Base-by-base conservation (phyloP, 306 rosid species). In the Acacia melanoxylon region DNA sequence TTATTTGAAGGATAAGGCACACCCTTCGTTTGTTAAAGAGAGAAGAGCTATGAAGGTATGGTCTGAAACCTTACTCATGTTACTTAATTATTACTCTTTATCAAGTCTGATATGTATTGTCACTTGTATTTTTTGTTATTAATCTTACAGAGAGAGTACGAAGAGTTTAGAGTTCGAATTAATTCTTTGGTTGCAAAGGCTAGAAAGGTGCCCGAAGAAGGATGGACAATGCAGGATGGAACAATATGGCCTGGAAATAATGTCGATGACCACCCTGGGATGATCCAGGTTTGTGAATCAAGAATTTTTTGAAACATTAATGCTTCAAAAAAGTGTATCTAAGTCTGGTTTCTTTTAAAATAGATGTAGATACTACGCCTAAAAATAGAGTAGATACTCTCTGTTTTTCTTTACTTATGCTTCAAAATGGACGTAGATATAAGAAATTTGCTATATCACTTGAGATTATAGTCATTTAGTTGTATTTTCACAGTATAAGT, bases 151-250 rank as follows among this genome's bases (percentile, higher is more conserved):
- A 89, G 97, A 80, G 97, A 90, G 80, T 92, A 92, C 20, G 97
- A 89, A 84, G 94, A 92, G 82, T 92, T 92, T 77, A 89, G 86
- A 77, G 88, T 92, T 77, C 81, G 84, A 61, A 90, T 90, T 20
- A 92, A 92, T 84, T 81, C 81, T 73, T 80, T 92, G 69, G 97
- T 92, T 78, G 92, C 91, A 33, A 92, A 89, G 75, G 91, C 97
- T 78, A 69, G 75, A 35, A 92, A 87, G 81, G 91, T 86, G 20
- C 97, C 94, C 7, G 92, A 92, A 68, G 94, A 90, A 71, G 97
- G 92, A 54, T 90, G 94, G 94, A 92, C 91, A 58, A 90, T 92
- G 94, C 94, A 87, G 46, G 97, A 92, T 86, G 97, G 94, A 84
- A 89, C 92, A 48, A 80, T 76, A 16, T 92, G 97, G 97, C 97